phyloP scores from a whole-genome alignment of 1,284 basidiomycete genomes.

The Heterobasidion parviporum region DNA sequence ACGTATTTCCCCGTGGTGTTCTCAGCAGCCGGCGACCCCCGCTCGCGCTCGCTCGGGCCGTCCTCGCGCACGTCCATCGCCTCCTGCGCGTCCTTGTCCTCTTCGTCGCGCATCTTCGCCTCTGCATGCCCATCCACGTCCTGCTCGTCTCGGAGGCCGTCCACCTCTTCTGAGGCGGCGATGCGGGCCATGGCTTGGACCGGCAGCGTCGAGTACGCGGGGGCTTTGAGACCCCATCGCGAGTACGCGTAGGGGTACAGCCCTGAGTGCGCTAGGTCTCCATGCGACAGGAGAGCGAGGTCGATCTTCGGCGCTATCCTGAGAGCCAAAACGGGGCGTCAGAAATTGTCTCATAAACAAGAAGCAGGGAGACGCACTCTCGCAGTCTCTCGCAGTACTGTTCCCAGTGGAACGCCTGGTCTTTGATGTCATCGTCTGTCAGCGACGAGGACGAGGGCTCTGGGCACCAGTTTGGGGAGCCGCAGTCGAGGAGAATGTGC shows the following conservation, averaged over 20 bases:
- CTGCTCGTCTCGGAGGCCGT: conserved; percentile 72
- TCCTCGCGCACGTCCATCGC: conserved; percentile 9
- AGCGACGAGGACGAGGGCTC: conserved; percentile 34
- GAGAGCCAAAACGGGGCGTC: conserved; percentile 1
- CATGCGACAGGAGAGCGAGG: conserved; percentile 89
- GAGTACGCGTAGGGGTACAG: conserved; percentile 89
- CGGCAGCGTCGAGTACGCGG: conserved; percentile 93
- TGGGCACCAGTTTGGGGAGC: conserved; percentile 80
- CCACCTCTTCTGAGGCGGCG: conserved; percentile 77
- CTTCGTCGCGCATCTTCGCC: conserved; percentile 19
- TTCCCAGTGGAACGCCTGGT: conserved; percentile 38
- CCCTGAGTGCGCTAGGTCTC: conserved; percentile 83
- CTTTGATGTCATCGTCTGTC: conserved; percentile 23
- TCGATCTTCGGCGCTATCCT: conserved; percentile 72
- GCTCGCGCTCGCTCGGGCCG: conserved; percentile 11
- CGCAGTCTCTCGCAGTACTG: conserved; percentile 58
- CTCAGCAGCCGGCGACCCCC: conserved; percentile 10
- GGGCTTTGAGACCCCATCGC: conserved; percentile 82
- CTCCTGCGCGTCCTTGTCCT: conserved; percentile 12
- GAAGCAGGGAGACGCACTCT: conserved; percentile 39
- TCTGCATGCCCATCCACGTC: conserved; percentile 33
- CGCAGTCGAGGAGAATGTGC: conserved; percentile 90
- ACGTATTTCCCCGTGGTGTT: conserved; percentile 46
- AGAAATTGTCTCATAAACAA: background rate
- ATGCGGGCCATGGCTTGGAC: conserved; percentile 95